These are phyloP conservation scores for Monilinia aucupariae DNA, from an alignment of 2,329 filamentous ascomycete genomes.

Conservation along the genomic window DNA sequence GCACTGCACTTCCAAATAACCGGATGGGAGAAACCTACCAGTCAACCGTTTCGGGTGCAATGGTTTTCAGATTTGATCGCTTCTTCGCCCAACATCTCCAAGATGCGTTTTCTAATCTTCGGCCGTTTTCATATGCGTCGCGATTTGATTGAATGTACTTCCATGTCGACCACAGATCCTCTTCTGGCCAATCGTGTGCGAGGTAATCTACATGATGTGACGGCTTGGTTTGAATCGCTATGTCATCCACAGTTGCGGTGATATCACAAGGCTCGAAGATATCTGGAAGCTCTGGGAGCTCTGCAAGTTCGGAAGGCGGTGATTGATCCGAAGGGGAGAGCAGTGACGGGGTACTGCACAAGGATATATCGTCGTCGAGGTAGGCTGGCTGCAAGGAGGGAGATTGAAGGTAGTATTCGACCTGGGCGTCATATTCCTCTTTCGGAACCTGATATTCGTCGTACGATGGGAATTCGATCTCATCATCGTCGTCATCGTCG, in stretches of 20 bases:
- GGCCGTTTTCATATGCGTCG: conserved; percentile 72
- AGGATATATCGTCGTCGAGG: conserved; percentile 41
- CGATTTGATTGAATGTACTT: conserved; percentile 80
- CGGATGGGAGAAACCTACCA: conserved; percentile 57
- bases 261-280: conserved; percentile 4
- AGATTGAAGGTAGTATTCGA: conserved; percentile 46
- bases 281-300: not conserved
- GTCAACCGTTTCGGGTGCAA: conserved; percentile 87
- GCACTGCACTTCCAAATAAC: conserved; percentile 11
- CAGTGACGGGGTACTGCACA: conserved; percentile 56
- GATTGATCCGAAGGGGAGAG: conserved; percentile 39
- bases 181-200: conserved; percentile 90
- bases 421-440: conserved; percentile 32
- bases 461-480: conserved; percentile 41
- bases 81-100: conserved; percentile 97
- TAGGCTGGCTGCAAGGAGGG: conserved; percentile 50
- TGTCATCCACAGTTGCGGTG: conserved; percentile 44
- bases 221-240: conserved; percentile 50
- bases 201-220: conserved; percentile 90
- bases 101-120: conserved; percentile 86
- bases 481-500: conserved; percentile 73
- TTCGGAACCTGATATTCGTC: conserved; percentile 27
- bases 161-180: conserved; percentile 98
- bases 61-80: conserved; percentile 78
- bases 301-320: conserved; percentile 35